Conservation (phyloP, 2,329 filamentous ascomycete species). For the Fusarium buharicum region DNA sequence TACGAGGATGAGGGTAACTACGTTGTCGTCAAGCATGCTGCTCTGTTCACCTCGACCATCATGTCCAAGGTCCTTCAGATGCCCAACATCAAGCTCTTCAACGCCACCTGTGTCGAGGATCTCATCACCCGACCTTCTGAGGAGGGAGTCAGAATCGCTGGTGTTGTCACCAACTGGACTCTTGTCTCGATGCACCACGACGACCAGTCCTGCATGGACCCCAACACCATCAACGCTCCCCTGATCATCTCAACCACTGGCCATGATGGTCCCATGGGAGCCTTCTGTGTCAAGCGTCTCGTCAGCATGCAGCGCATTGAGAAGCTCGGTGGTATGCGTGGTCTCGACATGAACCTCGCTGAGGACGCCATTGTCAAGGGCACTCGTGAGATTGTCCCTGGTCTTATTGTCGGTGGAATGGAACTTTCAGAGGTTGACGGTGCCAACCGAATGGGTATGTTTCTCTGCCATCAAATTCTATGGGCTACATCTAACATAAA, state of each 20-base stretch:
- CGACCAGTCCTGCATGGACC: slow-evolving; percentile 95
- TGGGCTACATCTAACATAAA: background rate
- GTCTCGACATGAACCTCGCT: slow-evolving; percentile 89
- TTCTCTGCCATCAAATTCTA: fast-evolving
- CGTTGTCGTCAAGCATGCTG: slow-evolving; percentile 93
- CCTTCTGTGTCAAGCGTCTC: slow-evolving; percentile 90
- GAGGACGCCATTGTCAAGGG: slow-evolving; percentile 95
- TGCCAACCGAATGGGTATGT: slow-evolving; percentile 84
- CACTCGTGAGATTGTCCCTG: slow-evolving; percentile 87
- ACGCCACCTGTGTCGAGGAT: slow-evolving; percentile 91
- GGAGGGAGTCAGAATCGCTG: slow-evolving; percentile 75
- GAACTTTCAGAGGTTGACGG: slow-evolving; percentile 91
- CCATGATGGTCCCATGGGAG: slow-evolving; percentile 90
- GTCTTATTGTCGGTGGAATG: slow-evolving; percentile 94
- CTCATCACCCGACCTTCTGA: slow-evolving; percentile 80
- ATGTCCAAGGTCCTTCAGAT: slow-evolving; percentile 84
- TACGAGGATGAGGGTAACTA: slow-evolving; percentile 90
- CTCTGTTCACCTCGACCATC: slow-evolving; percentile 89
- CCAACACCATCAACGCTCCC: slow-evolving; percentile 95
- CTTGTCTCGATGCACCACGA: slow-evolving; percentile 88
- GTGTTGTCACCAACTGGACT: slow-evolving; percentile 97
- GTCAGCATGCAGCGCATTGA: slow-evolving; percentile 87
- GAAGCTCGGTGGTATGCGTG: slow-evolving; percentile 90
- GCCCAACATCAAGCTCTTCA: slow-evolving; percentile 96
- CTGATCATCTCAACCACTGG: slow-evolving; percentile 90